Percentiles rank a stretch among this genome's conserved stretches.
phyloP scores from a whole-genome alignment of 2,329 filamentous ascomycete species.

The Colletotrichum gloeosporioides region DNA sequence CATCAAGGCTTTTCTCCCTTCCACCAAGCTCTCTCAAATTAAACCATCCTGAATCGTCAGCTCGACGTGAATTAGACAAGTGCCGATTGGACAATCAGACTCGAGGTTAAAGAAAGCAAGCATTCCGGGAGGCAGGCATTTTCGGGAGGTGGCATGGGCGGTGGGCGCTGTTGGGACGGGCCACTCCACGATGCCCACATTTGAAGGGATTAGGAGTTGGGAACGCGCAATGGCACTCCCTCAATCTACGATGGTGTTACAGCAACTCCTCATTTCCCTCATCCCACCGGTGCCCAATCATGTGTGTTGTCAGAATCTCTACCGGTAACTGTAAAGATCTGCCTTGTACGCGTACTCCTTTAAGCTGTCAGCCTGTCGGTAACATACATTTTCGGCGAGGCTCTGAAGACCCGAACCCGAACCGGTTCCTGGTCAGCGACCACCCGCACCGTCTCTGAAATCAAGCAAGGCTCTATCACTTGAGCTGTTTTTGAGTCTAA shows the following conservation, averaged over 20 bases:
- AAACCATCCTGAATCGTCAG: background rate
- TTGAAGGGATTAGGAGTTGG: background rate
- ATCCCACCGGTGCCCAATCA: background rate
- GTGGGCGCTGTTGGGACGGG: background rate
- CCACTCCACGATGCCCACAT: background rate
- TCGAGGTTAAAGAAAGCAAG: background rate
- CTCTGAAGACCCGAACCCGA: background rate
- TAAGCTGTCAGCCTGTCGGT: background rate
- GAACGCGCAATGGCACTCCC: background rate
- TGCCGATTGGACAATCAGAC: background rate
- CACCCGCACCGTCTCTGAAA: background rate
- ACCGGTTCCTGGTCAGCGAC: background rate
- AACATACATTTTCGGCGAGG: background rate
- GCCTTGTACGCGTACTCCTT: background rate
- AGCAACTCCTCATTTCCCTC: background rate
- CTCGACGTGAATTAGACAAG: background rate
- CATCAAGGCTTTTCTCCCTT: background rate
- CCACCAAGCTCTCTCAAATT: background rate
- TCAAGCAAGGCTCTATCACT: background rate
- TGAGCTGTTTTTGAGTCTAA: background rate
- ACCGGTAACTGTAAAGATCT: background rate
- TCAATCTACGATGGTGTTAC: background rate
- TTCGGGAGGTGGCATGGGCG: background rate
- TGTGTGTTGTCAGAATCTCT: background rate
- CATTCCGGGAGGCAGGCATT: background rate